Evolutionary conservation across 1,139 yeast species (phyloP).

Genomic region (Diutina ranongensis): DNA sequence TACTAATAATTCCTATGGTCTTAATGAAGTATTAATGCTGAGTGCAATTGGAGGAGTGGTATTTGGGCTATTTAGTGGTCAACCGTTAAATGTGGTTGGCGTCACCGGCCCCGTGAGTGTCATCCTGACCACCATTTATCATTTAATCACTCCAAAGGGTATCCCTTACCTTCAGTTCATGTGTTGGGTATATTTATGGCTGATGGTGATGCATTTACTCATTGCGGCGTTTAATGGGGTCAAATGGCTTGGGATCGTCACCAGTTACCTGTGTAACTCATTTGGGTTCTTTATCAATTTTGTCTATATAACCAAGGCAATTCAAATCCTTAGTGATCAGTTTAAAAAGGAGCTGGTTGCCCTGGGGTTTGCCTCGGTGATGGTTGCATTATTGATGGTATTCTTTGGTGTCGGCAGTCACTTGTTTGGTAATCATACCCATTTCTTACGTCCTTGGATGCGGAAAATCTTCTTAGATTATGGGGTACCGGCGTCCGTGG

Average conservation of each 20-base stretch:
- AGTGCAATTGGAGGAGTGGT: slow-evolving; percentile 84
- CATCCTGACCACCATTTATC: slow-evolving; percentile 85
- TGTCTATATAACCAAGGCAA: slow-evolving; percentile 86
- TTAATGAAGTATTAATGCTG: slow-evolving; percentile 76
- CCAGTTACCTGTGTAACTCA: slow-evolving; percentile 81
- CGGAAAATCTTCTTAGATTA: slow-evolving; percentile 76
- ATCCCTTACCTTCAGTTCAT: slow-evolving; percentile 81
- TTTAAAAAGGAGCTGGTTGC: slow-evolving; percentile 36
- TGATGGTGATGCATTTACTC: slow-evolving; percentile 67
- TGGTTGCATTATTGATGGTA: slow-evolving; percentile 62
- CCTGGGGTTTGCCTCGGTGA: slow-evolving; percentile 67
- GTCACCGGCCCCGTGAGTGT: slow-evolving; percentile 93
- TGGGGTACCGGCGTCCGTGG: slow-evolving; percentile 70
- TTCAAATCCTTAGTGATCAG: slow-evolving; percentile 67
- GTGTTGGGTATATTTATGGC: slow-evolving; percentile 95
- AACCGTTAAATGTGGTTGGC: slow-evolving; percentile 93
- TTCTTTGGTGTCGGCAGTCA: slow-evolving; percentile 61
- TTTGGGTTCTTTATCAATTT: slow-evolving; percentile 87
- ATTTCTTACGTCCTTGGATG: slow-evolving; percentile 43
- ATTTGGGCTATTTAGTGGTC: slow-evolving; percentile 80
- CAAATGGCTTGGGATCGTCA: slow-evolving; percentile 58
- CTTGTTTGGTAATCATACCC: slow-evolving; percentile 48
- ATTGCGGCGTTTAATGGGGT: slow-evolving; percentile 66
- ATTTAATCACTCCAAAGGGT: slow-evolving; percentile 52
- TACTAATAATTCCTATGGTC: slow-evolving; percentile 78